phyloP scores from a whole-genome alignment of 805 yeast species.

The Dipodascus geniculatus region DNA sequence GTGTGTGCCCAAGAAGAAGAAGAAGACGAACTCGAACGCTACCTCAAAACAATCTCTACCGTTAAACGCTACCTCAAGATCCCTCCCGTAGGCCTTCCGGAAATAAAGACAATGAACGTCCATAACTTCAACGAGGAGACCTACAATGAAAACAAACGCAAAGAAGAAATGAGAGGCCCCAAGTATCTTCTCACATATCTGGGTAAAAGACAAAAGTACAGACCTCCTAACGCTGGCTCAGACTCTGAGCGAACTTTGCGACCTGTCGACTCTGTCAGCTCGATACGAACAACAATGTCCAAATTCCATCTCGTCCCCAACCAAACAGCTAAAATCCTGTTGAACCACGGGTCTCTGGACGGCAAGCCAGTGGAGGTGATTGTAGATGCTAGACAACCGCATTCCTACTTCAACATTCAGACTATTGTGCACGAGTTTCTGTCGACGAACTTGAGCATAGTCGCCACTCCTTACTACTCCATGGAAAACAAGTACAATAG shows the following conservation, averaged over 20 bases:
- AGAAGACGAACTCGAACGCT: not conserved
- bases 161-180: not conserved
- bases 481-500: not conserved
- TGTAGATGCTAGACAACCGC: not conserved
- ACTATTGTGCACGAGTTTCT: not conserved
- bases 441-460: not conserved
- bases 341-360: not conserved
- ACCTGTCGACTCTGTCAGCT: not conserved
- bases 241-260: not conserved
- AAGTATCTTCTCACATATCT: not conserved
- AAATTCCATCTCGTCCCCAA: not conserved
- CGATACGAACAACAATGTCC: not conserved
- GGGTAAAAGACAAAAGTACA: not conserved
- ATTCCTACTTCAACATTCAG: not conserved
- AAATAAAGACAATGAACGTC: not conserved
- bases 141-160: not conserved
- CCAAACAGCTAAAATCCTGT: not conserved
- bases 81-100: not conserved
- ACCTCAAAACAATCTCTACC: too few relatives aligned
- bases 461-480: not conserved
- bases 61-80: not conserved
- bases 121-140: not conserved
- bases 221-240: not conserved
- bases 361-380: not conserved
- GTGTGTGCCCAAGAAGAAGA: not conserved